phyloP scores from a whole-genome alignment of 73 alveolate genomes.

The Blepharisma japonicum region DNA sequence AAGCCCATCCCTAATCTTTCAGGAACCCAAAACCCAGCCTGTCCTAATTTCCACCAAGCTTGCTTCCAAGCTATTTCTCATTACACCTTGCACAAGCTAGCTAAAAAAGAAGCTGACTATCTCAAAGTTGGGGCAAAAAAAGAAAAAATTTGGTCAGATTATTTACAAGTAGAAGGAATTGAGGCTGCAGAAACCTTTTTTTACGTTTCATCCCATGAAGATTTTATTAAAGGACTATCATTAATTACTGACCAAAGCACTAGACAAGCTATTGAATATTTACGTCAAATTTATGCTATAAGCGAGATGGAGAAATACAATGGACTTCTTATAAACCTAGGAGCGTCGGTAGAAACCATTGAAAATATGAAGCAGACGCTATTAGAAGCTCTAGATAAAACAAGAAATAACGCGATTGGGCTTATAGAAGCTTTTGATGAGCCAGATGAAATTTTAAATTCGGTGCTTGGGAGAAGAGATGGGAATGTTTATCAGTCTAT shows the following conservation, averaged over 20 bases:
- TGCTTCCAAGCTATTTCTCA: background rate
- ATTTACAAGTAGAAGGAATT: slow-evolving; percentile 2
- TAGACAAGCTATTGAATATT: background rate
- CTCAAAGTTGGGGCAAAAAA: background rate
- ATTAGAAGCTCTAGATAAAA: background rate
- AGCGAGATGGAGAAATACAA: background rate
- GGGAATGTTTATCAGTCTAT: slow-evolving; percentile 15
- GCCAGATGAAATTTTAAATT: slow-evolving; percentile 11
- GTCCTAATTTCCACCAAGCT: background rate
- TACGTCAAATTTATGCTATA: background rate
- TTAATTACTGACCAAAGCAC: background rate
- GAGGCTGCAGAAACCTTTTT: background rate
- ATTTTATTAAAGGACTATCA: background rate
- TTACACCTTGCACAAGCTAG: background rate
- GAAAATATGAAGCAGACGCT: background rate
- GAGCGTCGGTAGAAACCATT: background rate
- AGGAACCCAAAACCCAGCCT: background rate
- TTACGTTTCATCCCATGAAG: background rate
- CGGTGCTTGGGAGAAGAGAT: background rate
- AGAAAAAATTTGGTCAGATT: background rate
- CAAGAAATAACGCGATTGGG: background rate
- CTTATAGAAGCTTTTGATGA: background rate
- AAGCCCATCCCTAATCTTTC: background rate
- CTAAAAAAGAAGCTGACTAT: background rate
- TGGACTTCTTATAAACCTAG: background rate